Evolutionary conservation across 805 yeast species (phyloP).

Genomic region (Saccharomycopsis javanensis): DNA sequence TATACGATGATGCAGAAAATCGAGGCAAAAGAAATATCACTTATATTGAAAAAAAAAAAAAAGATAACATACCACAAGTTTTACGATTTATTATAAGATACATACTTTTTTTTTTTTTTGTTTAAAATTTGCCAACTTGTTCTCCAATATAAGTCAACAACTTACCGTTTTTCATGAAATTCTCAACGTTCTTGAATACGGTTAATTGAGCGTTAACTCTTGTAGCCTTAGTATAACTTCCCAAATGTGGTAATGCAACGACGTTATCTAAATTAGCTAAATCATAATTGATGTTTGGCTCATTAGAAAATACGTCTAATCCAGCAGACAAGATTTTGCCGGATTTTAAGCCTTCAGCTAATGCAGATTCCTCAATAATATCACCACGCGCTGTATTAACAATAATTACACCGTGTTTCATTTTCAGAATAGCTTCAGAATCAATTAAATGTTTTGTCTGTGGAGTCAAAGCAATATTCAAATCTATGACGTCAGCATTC

Average conservation of each 20-base stretch:
- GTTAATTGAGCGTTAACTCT: slow-evolving; percentile 67
- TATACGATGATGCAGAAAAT: too few relatives aligned
- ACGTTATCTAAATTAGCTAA: slow-evolving; percentile 54
- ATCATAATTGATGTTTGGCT: slow-evolving; percentile 60
- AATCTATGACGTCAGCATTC: slow-evolving; percentile 27
- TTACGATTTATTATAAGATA: too few relatives aligned
- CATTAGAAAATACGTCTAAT: slow-evolving; percentile 66
- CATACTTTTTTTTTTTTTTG: too few relatives aligned
- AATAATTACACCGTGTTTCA: slow-evolving; percentile 69
- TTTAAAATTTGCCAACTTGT: slow-evolving; percentile 24
- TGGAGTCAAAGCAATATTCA: slow-evolving; percentile 32
- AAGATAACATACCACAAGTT: too few relatives aligned
- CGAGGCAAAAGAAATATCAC: too few relatives aligned
- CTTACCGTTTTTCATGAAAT: slow-evolving; percentile 53
- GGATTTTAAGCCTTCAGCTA: slow-evolving; percentile 44
- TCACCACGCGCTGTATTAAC: slow-evolving; percentile 89
- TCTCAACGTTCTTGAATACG: slow-evolving; percentile 54
- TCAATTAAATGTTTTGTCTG: slow-evolving; percentile 32
- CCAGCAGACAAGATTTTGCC: slow-evolving; percentile 66
- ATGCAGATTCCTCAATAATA: slow-evolving; percentile 56
- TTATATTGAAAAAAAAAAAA: too few relatives aligned
- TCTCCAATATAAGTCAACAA: slow-evolving; percentile 77
- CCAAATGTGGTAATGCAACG: slow-evolving; percentile 85
- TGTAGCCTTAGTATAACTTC: slow-evolving; percentile 70
- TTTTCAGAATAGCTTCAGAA: slow-evolving; percentile 45